Percentiles rank a stretch among this genome's conserved stretches.
Evolutionary conservation across 2,329 filamentous ascomycete species (phyloP).

Genomic region (Penicillium sp.): DNA sequence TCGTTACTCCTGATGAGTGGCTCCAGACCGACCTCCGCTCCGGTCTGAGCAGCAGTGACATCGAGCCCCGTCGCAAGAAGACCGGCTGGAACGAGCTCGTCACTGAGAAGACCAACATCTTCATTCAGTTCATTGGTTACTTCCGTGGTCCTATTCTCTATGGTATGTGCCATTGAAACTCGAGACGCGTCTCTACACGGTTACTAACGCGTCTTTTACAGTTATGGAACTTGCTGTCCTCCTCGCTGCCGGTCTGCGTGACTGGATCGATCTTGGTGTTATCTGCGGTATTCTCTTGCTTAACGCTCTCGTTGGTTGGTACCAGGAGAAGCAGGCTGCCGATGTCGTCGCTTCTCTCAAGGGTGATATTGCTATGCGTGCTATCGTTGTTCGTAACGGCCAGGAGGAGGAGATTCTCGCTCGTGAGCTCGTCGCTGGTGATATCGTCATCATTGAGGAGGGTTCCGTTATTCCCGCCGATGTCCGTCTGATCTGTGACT

Average conservation of each 20-base stretch:
- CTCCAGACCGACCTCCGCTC: constrained; percentile 63
- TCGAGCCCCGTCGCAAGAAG: constrained; percentile 62
- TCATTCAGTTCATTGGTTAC: constrained; percentile 70
- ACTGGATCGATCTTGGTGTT: constrained; percentile 75
- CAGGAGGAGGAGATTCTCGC: constrained; percentile 64
- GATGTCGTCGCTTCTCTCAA: constrained; percentile 71
- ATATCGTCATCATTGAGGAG: constrained; percentile 71
- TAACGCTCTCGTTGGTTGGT: constrained; percentile 74
- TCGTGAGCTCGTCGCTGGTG: constrained; percentile 70
- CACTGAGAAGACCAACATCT: constrained; percentile 71
- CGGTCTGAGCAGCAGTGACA: constrained; percentile 58
- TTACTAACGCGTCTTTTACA: constrained; percentile 16
- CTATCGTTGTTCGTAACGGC: constrained; percentile 64
- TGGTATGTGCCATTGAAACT: not conserved
- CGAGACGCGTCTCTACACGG: not conserved
- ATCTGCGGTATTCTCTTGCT: constrained; percentile 71
- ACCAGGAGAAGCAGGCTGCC: constrained; percentile 76
- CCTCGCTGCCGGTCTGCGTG: constrained; percentile 67
- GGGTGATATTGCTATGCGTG: constrained; percentile 75
- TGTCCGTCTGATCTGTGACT: constrained; percentile 68
- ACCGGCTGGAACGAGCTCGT: constrained; percentile 68
- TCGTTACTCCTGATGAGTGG: constrained; percentile 62
- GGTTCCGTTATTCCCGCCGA: constrained; percentile 68
- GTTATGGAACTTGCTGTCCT: constrained; percentile 73
- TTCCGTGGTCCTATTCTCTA: constrained; percentile 60